These are phyloP conservation scores for Ophiostoma novo-ulmi DNA, from an alignment of 2,329 filamentous ascomycete genomes.

Conservation along the genomic window DNA sequence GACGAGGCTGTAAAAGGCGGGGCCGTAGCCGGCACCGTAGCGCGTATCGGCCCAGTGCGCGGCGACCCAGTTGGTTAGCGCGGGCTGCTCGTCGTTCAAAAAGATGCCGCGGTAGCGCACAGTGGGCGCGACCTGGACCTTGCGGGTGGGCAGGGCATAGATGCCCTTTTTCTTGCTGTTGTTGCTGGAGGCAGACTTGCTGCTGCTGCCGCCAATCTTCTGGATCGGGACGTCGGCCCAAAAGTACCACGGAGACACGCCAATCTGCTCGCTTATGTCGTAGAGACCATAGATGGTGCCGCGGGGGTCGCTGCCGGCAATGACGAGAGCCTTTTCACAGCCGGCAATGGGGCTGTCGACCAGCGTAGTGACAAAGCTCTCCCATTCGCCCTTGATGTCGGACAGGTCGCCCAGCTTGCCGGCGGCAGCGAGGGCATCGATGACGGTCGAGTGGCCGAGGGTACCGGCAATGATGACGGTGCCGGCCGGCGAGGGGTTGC, in stretches of 20 bases:
- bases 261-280: slow-evolving; percentile 67
- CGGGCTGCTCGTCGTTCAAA: slow-evolving; percentile 65
- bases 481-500: slow-evolving; percentile 39
- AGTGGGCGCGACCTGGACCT: slow-evolving; percentile 54
- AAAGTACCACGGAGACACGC: slow-evolving; percentile 66
- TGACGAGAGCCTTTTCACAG: slow-evolving; percentile 55
- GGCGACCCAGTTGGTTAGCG: slow-evolving; percentile 60
- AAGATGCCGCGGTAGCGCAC: slow-evolving; percentile 67
- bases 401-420: slow-evolving; percentile 53
- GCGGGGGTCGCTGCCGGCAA: slow-evolving; percentile 60
- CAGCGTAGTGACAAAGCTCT: slow-evolving; percentile 59
- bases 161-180: slow-evolving; percentile 43
- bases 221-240: slow-evolving; percentile 57
- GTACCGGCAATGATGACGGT: slow-evolving; percentile 64
- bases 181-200: slow-evolving; percentile 27
- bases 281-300: slow-evolving; percentile 67
- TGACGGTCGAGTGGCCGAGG: slow-evolving; percentile 57
- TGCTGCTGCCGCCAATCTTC: slow-evolving; percentile 26
- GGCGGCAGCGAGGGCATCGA: slow-evolving; percentile 52
- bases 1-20: slow-evolving; percentile 63
- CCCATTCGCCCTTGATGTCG: slow-evolving; percentile 59
- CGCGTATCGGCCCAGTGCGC: slow-evolving; percentile 41
- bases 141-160: slow-evolving; percentile 50
- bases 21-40: slow-evolving; percentile 47
- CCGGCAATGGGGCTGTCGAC: slow-evolving; percentile 54